Base-by-base conservation (phyloP, 768 basidiomycete species). In the Mycena albidolilacea region DNA sequence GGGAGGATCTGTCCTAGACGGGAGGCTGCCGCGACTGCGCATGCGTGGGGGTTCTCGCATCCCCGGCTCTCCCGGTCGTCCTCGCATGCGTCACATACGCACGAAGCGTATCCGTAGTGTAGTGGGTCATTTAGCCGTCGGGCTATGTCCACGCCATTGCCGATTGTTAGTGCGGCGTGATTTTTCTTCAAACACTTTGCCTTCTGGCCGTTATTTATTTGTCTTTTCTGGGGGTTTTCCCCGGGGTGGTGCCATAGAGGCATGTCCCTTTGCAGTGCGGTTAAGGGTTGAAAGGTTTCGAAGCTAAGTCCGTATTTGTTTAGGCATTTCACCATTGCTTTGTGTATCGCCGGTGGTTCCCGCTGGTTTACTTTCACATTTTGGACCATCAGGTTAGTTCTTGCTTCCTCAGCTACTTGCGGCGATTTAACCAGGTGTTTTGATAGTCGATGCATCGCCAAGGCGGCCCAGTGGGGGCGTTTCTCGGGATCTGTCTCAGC, bases 201-300 rank as follows among this genome's bases (percentile, higher is more conserved):
- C n/a, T 57, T 41, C 21, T 23, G 7, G 23, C 52, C 52, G 35
- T 72, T 75, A 35, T 71, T 75, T n/a, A 2, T 6, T 37, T 71
- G 67, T 14, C 17, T 38, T 59, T 38, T 38, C 14, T 39, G 46
- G 23, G 46, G 46, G 46, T 46, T 14, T 46, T 39, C 23, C 68
- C 67, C 61, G 5, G 52, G 23, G 63, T 76, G 75, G 55, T 67
- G 57, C 75, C 75, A 76, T 30, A 76, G 44, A 7, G 75, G 75
- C 64, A 74, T 41, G 7, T 57, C 15, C 15, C n/a, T 17, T 17
- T 43, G n/a, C 1, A 74, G 15, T 30, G 1, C 65, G 1, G 19
- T 12, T 17, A 57, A 17, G 11, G 59, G 63, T 41, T 39, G 38
- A 2, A 59, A 15, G 5, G 58, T 39, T 39, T 2, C 38, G 38